Percentiles rank a stretch among this genome's conserved stretches.
Evolutionary conservation across 2,329 filamentous ascomycete species (phyloP).

Genomic region (Domatiomyces globalis): DNA sequence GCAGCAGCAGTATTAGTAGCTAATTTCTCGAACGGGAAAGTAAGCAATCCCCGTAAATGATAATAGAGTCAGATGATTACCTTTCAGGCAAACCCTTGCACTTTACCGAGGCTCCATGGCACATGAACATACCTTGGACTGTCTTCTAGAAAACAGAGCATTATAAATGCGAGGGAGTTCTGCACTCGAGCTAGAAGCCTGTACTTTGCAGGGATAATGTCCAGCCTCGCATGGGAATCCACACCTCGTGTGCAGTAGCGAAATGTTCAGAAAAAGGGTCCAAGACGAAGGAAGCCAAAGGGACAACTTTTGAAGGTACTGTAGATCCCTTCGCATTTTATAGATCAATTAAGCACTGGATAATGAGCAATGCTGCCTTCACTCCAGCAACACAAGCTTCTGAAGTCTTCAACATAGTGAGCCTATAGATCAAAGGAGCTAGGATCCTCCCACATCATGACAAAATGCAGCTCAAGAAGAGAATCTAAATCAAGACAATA

Average conservation of each 20-base stretch:
- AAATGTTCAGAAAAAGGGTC: background rate
- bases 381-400: background rate
- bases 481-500: conserved; percentile 22
- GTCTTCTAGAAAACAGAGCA: too few species aligned
- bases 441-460: conserved; percentile 10
- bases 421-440: conserved; percentile 8
- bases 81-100: too few species aligned
- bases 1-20: conserved; percentile 4
- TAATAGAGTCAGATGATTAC: too few species aligned
- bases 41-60: too few species aligned
- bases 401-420: background rate
- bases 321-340: background rate
- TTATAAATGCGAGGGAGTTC: background rate
- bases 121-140: too few species aligned
- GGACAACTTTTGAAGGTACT: background rate
- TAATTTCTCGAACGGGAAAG: background rate
- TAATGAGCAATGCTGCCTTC: background rate
- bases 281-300: background rate
- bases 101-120: too few species aligned
- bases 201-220: too few species aligned
- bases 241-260: background rate
- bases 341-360: conserved; percentile 1
- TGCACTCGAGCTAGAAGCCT: background rate
- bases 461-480: conserved; percentile 5
- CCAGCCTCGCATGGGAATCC: background rate